Conservation (phyloP, 768 basidiomycete species). For the Saitozyma sp. region DNA sequence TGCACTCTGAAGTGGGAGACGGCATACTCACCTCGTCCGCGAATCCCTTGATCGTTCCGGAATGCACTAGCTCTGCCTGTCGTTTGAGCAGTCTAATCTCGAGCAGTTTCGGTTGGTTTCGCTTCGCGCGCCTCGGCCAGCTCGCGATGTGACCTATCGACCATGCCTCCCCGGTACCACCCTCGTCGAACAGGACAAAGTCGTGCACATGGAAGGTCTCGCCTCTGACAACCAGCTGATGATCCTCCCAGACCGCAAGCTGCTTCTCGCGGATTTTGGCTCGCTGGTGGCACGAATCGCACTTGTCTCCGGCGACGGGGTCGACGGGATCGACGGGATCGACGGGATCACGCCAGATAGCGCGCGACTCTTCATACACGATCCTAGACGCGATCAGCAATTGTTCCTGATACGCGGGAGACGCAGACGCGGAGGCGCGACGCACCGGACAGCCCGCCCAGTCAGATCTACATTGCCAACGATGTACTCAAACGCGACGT, state of each 20-base stretch:
- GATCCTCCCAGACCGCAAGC: not conserved
- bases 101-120: too few species aligned
- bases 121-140: too few species aligned
- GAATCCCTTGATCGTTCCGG: not conserved
- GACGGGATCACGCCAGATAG: not conserved
- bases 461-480: too few species aligned
- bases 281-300: constrained; percentile 1
- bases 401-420: too few species aligned
- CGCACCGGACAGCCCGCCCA: too few species aligned
- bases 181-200: not conserved
- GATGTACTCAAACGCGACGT: too few species aligned
- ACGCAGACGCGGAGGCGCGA: too few species aligned
- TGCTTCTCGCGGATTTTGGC: not conserved
- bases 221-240: not conserved
- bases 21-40: not conserved
- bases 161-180: not conserved
- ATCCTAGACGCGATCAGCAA: too few species aligned
- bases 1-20: not conserved
- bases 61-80: not conserved
- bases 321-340: not conserved
- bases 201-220: not conserved
- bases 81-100: not conserved
- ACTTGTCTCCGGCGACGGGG: not conserved
- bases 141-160: too few species aligned
- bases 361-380: not conserved